These are phyloP conservation scores for Aspergillus udagawae DNA, from an alignment of 2,329 filamentous ascomycete species.

Conservation along the genomic window DNA sequence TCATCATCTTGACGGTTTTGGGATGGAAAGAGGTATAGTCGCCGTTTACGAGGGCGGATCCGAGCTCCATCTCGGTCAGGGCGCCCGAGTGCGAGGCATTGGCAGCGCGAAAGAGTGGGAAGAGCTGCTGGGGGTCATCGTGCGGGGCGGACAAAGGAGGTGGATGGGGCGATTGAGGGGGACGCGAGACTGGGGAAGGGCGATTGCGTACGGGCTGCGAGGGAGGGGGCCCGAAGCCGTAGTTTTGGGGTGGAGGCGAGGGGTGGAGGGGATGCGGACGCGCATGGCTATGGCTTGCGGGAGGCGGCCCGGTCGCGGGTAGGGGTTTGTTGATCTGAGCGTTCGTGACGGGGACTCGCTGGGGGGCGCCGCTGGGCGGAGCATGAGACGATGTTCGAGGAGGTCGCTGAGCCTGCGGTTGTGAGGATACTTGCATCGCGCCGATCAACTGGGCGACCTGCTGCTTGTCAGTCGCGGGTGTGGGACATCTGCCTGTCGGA, in stretches of 20 bases:
- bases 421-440: constrained; percentile 29
- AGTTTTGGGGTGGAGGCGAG: constrained; percentile 43
- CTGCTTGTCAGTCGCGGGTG: constrained; percentile 2
- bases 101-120: constrained; percentile 83
- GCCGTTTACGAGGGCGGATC: constrained; percentile 87
- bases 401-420: constrained; percentile 22
- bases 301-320: constrained; percentile 9
- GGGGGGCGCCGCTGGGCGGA: constrained; percentile 20
- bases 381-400: constrained; percentile 22
- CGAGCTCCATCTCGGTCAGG: constrained; percentile 80
- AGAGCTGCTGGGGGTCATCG: constrained; percentile 58
- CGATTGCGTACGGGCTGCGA: constrained; percentile 51
- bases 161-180: constrained; percentile 62
- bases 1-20: constrained; percentile 97
- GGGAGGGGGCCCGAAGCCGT: constrained; percentile 49
- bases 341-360: constrained; percentile 24
- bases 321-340: constrained; percentile 13
- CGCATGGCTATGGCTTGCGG: constrained; percentile 19
- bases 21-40: constrained; percentile 93
- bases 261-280: constrained; percentile 38
- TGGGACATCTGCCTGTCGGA: background rate
- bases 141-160: constrained; percentile 46
- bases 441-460: constrained; percentile 46
- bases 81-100: constrained; percentile 75
- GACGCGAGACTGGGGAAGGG: constrained; percentile 52